phyloP scores from a whole-genome alignment of 225 moss, liverwort and hornwort genomes.

The Thuidium tamariscinum region DNA sequence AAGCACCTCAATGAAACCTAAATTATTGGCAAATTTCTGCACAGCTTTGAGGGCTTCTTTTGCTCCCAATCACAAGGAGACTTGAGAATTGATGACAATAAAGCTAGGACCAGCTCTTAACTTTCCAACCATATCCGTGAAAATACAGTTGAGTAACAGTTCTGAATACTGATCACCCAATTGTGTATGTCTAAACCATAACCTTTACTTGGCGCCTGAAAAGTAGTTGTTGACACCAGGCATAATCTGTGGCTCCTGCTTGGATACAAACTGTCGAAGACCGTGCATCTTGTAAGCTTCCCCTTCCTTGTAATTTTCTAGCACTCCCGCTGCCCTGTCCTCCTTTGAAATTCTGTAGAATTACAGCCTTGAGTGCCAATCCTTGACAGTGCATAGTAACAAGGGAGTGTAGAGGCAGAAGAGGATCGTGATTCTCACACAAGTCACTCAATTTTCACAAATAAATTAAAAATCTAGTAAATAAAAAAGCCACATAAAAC shows the following conservation, averaged over 20 bases:
- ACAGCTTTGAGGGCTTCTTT: not conserved
- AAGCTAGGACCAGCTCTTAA: not conserved
- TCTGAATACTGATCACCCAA: not conserved
- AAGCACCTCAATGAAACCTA: slow-evolving; percentile 12
- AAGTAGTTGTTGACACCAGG: slow-evolving; percentile 75
- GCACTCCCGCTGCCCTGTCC: slow-evolving; percentile 74
- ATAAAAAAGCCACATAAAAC: not conserved
- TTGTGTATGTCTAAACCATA: not conserved
- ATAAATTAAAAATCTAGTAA: not conserved
- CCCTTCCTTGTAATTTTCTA: slow-evolving; percentile 91
- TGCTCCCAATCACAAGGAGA: slow-evolving; percentile 6
- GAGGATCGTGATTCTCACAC: not conserved
- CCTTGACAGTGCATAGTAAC: not conserved
- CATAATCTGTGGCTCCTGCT: slow-evolving; percentile 65
- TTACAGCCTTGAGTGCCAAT: not conserved
- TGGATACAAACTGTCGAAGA: slow-evolving; percentile 33
- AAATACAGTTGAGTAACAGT: not conserved
- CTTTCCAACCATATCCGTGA: not conserved
- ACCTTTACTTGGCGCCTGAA: slow-evolving; percentile 33
- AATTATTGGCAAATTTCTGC: slow-evolving; percentile 9
- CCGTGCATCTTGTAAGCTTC: slow-evolving; percentile 63
- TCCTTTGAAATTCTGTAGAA: slow-evolving; percentile 71
- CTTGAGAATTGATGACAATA: not conserved
- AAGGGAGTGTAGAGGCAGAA: not conserved
- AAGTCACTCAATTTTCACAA: not conserved